Percentiles rank a stretch among this genome's conserved stretches.
Evolutionary conservation across 306 rosid species (phyloP).

Genomic region (Clitoria ternatea): DNA sequence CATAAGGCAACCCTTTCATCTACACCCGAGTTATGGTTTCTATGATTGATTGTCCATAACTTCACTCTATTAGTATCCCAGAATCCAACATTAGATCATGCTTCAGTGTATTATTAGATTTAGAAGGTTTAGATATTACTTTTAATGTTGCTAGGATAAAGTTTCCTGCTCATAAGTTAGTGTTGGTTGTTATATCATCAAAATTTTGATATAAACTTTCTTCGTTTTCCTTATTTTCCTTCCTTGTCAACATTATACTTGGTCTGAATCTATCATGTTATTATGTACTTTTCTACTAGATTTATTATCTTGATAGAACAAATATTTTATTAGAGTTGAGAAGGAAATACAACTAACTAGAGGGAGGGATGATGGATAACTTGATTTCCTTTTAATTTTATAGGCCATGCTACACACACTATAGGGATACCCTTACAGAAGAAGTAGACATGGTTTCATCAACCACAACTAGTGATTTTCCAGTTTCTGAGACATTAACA

Average conservation of each 20-base stretch:
- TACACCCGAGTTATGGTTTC: constrained; percentile 88
- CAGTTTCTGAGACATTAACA: constrained; percentile 53
- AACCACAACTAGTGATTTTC: constrained; percentile 41
- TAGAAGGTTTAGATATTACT: constrained; percentile 75
- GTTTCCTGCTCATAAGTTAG: constrained; percentile 73
- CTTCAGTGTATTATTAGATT: constrained; percentile 58
- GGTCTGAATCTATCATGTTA: constrained; percentile 12
- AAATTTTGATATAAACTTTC: constrained; percentile 41
- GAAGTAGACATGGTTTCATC: constrained; percentile 52
- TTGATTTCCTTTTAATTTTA: constrained; percentile 27
- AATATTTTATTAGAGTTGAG: too few species aligned
- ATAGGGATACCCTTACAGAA: constrained; percentile 65
- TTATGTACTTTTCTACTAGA: too few species aligned
- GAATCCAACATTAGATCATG: constrained; percentile 74
- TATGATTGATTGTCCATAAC: constrained; percentile 55
- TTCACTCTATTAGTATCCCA: constrained; percentile 59
- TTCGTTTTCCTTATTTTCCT: background rate
- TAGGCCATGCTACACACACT: constrained; percentile 83
- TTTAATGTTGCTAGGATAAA: constrained; percentile 66
- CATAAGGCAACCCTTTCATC: too few species aligned
- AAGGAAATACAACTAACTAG: background rate
- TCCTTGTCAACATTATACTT: background rate
- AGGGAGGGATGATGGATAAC: background rate
- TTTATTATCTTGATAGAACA: too few species aligned
- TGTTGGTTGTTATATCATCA: constrained; percentile 77